Evolutionary conservation across 177 flowering plant genomes (phyloP).

Genomic region (Telopea speciosissima): DNA sequence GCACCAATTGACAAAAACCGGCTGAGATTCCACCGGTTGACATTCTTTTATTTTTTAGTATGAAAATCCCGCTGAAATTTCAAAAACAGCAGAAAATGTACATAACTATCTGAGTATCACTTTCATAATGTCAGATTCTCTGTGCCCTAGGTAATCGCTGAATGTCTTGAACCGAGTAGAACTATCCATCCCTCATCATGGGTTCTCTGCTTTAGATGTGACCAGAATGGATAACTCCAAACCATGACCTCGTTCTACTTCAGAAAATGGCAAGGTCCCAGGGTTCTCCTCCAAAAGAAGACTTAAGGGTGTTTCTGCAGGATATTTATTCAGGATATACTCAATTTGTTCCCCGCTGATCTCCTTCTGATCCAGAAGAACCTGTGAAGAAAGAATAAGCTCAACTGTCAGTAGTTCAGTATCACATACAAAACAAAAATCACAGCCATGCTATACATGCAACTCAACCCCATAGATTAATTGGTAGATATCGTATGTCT

Average conservation of each 20-base stretch:
- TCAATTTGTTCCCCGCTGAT: slow-evolving; percentile 78
- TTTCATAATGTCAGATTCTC: too few species aligned
- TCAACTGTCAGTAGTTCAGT: not conserved
- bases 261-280: slow-evolving; percentile 54
- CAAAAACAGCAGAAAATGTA: too few species aligned
- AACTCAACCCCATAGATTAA: not conserved
- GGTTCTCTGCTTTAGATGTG: slow-evolving; percentile 25
- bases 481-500: not conserved
- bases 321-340: slow-evolving; percentile 60
- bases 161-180: not conserved
- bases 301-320: slow-evolving; percentile 62
- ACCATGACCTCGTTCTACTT: slow-evolving; percentile 25
- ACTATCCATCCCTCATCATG: slow-evolving; percentile 4
- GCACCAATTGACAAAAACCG: too few species aligned
- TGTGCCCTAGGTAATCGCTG: too few species aligned
- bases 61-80: too few species aligned
- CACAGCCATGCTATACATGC: not conserved
- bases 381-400: slow-evolving; percentile 35
- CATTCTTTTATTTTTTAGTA: too few species aligned
- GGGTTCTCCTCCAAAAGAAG: slow-evolving; percentile 76
- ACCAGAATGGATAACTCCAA: slow-evolving; percentile 32
- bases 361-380: slow-evolving; percentile 67
- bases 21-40: too few species aligned
- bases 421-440: not conserved
- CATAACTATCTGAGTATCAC: too few species aligned